Percentiles rank a stretch among this genome's conserved stretches.
Conservation (phyloP, 768 basidiomycete species). For the Termitomyces sp. region DNA sequence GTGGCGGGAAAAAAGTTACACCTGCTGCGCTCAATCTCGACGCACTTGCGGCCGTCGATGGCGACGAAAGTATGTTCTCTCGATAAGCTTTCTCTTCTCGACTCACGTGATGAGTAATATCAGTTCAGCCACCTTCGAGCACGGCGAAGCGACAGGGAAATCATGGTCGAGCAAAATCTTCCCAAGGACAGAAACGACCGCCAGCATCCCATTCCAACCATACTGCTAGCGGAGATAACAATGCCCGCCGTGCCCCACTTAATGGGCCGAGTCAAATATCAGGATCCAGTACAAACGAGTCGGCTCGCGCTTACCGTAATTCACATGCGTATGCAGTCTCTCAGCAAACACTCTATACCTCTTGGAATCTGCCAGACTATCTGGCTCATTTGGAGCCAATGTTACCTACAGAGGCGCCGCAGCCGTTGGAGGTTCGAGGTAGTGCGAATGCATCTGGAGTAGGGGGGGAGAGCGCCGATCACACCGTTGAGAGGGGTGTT, state of each 20-base stretch:
- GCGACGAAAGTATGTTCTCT: constrained; percentile 57
- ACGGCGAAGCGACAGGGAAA: constrained; percentile 33
- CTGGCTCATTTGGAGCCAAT: constrained; percentile 82
- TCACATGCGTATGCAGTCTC: constrained; percentile 78
- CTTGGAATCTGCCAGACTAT: constrained; percentile 94
- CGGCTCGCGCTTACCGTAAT: constrained; percentile 69
- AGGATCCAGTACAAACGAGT: constrained; percentile 38
- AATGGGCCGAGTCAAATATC: constrained; percentile 34
- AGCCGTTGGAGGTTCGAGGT: constrained; percentile 68
- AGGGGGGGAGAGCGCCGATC: constrained; percentile 52
- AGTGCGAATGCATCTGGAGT: constrained; percentile 22
- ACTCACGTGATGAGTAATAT: constrained; percentile 15
- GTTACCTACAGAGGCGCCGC: constrained; percentile 72
- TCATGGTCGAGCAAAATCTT: constrained; percentile 36
- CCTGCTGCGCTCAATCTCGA: constrained; percentile 25
- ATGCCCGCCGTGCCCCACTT: constrained; percentile 46
- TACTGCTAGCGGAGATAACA: constrained; percentile 36
- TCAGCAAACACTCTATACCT: constrained; percentile 74
- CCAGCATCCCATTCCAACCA: constrained; percentile 28
- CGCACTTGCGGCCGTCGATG: constrained; percentile 36
- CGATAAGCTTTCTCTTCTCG: background rate
- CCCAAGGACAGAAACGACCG: constrained; percentile 37
- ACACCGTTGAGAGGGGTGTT: constrained; percentile 70
- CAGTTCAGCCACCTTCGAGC: constrained; percentile 7
- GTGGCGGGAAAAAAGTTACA: constrained; percentile 40